Percentiles rank a stretch among this genome's conserved stretches.
Conservation (phyloP, 129 eudicot genomes). For the Arctium minus region DNA sequence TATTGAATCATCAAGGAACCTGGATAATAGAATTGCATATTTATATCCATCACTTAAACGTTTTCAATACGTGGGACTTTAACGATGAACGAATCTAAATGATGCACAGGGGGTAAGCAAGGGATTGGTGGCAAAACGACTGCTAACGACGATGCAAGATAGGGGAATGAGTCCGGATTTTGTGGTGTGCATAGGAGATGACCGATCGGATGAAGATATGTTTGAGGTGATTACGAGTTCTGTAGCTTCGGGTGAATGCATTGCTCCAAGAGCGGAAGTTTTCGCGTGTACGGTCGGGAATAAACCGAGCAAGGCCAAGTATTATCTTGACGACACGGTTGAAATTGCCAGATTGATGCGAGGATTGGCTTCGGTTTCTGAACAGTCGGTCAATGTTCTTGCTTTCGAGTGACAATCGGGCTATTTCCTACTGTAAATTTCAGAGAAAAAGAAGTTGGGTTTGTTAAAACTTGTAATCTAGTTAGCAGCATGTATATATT, state of each 20-base stretch:
- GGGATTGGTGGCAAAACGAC: conserved; percentile 70
- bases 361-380: conserved; percentile 76
- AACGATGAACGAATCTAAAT: background rate
- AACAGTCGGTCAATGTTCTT: conserved; percentile 32
- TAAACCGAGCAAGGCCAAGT: conserved; percentile 83
- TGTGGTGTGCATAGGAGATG: conserved; percentile 85
- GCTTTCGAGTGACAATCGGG: conserved; percentile 11
- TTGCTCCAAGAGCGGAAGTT: conserved; percentile 61
- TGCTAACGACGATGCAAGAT: conserved; percentile 63
- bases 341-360: conserved; percentile 72
- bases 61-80: no score
- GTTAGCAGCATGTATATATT: background rate
- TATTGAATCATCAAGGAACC: no score
- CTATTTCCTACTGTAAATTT: background rate
- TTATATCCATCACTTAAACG: no score
- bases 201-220: conserved; percentile 89
- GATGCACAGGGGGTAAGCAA: conserved; percentile 74
- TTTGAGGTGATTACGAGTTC: conserved; percentile 72
- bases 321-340: conserved; percentile 76
- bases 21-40: no score
- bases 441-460: conserved; percentile 3
- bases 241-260: conserved; percentile 43
- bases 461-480: background rate
- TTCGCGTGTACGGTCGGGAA: conserved; percentile 87
- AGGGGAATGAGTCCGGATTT: conserved; percentile 62